Evolutionary conservation across 1,284 basidiomycete genomes (phyloP).

Genomic region (Puccinia hordei): DNA sequence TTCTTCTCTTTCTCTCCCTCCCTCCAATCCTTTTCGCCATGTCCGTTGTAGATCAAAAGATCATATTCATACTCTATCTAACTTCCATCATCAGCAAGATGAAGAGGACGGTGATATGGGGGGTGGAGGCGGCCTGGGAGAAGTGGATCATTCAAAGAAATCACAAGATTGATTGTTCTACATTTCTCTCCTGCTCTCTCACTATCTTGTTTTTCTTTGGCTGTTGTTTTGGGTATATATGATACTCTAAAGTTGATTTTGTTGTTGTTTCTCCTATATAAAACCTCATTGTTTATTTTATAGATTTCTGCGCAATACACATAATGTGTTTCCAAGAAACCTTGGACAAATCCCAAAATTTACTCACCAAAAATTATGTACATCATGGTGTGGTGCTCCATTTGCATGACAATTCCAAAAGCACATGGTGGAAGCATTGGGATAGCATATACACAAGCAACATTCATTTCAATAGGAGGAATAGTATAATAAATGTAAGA

Average conservation of each 20-base stretch:
- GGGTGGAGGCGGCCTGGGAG: neutral
- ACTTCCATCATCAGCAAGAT: neutral
- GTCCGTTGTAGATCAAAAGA: constrained; percentile 30
- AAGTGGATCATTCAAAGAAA: neutral
- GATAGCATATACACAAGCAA: too few relatives aligned
- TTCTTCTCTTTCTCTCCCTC: constrained; percentile 7
- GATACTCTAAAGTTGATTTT: too few relatives aligned
- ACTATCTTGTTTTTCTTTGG: neutral
- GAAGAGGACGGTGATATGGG: neutral
- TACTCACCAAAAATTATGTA: too few relatives aligned
- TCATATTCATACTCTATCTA: neutral
- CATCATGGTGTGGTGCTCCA: too few relatives aligned
- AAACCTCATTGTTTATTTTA: neutral
- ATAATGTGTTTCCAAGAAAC: too few relatives aligned
- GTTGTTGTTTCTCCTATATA: neutral
- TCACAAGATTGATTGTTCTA: constrained; percentile 1
- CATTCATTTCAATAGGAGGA: too few relatives aligned
- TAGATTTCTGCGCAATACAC: neutral
- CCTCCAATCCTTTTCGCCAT: neutral
- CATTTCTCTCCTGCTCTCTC: too few relatives aligned
- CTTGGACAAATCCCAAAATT: too few relatives aligned
- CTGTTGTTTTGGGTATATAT: too few relatives aligned
- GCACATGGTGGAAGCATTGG: too few relatives aligned
- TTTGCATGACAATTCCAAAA: too few relatives aligned
- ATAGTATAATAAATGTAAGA: too few relatives aligned